Conservation (phyloP, 2,329 filamentous ascomycete species). For the Grosmannia huntii region DNA sequence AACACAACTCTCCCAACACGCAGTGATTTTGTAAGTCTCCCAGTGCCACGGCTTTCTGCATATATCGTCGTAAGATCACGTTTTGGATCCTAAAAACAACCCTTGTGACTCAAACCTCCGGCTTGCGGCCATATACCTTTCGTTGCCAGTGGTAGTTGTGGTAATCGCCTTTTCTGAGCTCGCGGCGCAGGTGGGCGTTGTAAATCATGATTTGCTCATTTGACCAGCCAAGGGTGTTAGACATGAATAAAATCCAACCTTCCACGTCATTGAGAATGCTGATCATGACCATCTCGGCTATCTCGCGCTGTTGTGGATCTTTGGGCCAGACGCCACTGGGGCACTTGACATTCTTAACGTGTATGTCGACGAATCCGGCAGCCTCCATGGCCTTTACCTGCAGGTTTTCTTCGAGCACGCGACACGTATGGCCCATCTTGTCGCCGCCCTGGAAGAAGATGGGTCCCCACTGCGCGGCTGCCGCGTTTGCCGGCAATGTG, state of each 20-base stretch:
- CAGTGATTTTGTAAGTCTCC: too few species aligned
- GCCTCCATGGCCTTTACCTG: conserved; percentile 38
- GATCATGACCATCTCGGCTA: conserved; percentile 12
- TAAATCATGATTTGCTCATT: conserved; percentile 9
- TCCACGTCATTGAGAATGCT: conserved; percentile 9
- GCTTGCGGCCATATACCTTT: not conserved
- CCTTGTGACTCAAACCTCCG: not conserved
- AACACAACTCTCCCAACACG: too few species aligned
- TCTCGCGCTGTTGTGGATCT: conserved; percentile 17
- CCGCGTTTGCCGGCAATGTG: conserved; percentile 8
- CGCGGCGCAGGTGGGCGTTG: conserved; percentile 8
- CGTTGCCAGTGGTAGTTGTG: not conserved
- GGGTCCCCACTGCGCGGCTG: conserved; percentile 11
- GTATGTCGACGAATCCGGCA: conserved; percentile 44
- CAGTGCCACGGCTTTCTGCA: too few species aligned
- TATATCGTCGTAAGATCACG: too few species aligned
- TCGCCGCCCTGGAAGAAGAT: conserved; percentile 24
- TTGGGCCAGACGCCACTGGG: conserved; percentile 22
- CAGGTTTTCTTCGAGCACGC: conserved; percentile 37
- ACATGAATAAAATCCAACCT: conserved; percentile 12
- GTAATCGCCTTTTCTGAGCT: not conserved
- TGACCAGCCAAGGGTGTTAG: conserved; percentile 11
- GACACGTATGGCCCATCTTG: conserved; percentile 30
- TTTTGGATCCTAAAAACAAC: too few species aligned
- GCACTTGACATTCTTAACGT: conserved; percentile 34